Evolutionary conservation across 495 filamentous ascomycete species (phyloP), one percentile per base, ranked within the genome.

Genomic region (Tuber aestivum): DNA sequence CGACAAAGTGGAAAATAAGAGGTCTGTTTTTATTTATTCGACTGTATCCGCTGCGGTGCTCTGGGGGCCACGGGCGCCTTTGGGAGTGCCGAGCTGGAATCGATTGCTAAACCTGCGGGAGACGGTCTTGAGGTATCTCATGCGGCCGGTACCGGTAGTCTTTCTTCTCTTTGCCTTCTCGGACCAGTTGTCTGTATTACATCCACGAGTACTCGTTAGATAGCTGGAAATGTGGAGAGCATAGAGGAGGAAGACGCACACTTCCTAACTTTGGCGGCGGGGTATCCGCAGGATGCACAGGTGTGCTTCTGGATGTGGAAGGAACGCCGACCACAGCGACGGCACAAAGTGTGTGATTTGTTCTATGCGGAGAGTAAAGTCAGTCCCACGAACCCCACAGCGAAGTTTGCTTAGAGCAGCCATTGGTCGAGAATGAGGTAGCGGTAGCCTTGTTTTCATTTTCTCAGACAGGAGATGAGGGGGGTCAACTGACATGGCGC

Each of bases 161-260:
- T 97, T 98, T 92, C 95, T 94, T 86, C 95, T 88, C 92, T 97
- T 98, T 83, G 94, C 96, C 90, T 99, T 99, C 91, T 97, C 94
- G 87, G 92, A 89, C 95, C 95, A 99, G 91, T 99, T 97, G 90
- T 91, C 95, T 99, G 84, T 87, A 76, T 14, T 80, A 73, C 80
- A 75, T 73, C 75, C 80, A 77, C 79, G 73, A 79, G 45, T 65
- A 7, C 40, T 8, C 27, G 42, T 76, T 32, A 68, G 41, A 37
- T 21, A 41, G 37, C 41, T 44, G n/a, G 41, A 16, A 23, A 61
- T 18, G 41, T 32, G 72, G 3, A 32, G 21, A 41, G 4, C 35
- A 65, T 65, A 7, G 27, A 35, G 41, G 48, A 37, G 42, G 81
- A 78, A 77, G 84, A 93, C 95, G 87, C 97, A 99, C 95, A 99